Conservation (phyloP, 2,329 filamentous ascomycete species). For the Periglandula ipomoeae region DNA sequence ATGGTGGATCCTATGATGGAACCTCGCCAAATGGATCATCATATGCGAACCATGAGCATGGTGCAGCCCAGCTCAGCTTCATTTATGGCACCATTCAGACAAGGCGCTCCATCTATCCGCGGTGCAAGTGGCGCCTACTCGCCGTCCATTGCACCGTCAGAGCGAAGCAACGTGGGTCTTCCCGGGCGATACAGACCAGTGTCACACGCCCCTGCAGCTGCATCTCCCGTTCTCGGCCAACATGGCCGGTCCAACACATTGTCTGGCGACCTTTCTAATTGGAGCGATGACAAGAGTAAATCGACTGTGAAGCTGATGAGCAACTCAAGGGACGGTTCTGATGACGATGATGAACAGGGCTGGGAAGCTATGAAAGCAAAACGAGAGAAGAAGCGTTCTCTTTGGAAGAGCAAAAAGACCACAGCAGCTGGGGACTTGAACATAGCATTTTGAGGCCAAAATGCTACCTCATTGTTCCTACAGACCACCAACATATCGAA, state of each 20-base stretch:
- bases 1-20: conserved; percentile 39
- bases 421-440: conserved; percentile 38
- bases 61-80: conserved; percentile 58
- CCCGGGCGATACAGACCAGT: conserved; percentile 88
- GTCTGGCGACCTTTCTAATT: conserved; percentile 21
- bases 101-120: conserved; percentile 20
- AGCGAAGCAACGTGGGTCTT: conserved; percentile 87
- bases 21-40: conserved; percentile 31
- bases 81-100: conserved; percentile 40
- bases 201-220: conserved; percentile 45
- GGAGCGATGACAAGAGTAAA: conserved; percentile 24
- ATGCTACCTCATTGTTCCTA: neutral
- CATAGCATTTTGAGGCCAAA: conserved; percentile 30
- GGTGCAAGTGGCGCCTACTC: conserved; percentile 55
- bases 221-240: conserved; percentile 20
- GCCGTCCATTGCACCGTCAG: conserved; percentile 87
- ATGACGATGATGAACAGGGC: conserved; percentile 57
- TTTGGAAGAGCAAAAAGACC: conserved; percentile 55
- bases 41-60: conserved; percentile 73
- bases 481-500: neutral
- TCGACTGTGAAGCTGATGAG: conserved; percentile 28
- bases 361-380: conserved; percentile 65
- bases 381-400: conserved; percentile 56
- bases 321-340: conserved; percentile 31
- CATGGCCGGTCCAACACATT: conserved; percentile 24